Evolutionary conservation across 2,329 filamentous ascomycete genomes (phyloP).

Genomic region (Scytalidium sp.): DNA sequence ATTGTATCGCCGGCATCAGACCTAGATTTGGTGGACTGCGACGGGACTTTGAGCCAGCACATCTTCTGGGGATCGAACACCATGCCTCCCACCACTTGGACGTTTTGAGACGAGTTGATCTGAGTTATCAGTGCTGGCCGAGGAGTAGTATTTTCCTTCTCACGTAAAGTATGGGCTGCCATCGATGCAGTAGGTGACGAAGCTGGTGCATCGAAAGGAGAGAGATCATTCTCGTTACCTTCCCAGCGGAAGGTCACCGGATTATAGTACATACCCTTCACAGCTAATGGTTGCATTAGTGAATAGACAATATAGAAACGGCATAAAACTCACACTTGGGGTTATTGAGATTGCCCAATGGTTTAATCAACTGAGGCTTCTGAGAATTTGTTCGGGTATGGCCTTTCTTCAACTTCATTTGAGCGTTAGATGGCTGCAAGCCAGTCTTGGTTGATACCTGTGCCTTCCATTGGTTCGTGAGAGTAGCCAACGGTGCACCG

Average conservation of each 20-base stretch:
- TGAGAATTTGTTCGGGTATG: constrained; percentile 46
- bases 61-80: constrained; percentile 96
- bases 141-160: constrained; percentile 58
- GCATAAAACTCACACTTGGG: constrained; percentile 66
- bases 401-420: constrained; percentile 52
- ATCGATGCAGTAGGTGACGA: constrained; percentile 51
- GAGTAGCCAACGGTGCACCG: constrained; percentile 47
- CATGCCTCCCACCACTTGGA: constrained; percentile 97
- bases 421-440: constrained; percentile 45
- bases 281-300: constrained; percentile 49
- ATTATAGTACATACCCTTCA: constrained; percentile 97
- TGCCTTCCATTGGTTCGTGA: constrained; percentile 34
- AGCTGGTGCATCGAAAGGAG: constrained; percentile 68
- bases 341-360: constrained; percentile 71
- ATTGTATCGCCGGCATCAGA: constrained; percentile 54
- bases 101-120: constrained; percentile 77
- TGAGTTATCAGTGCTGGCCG: constrained; percentile 85
- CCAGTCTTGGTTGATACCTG: constrained; percentile 29
- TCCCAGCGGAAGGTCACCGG: constrained; percentile 86
- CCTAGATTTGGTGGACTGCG: constrained; percentile 36
- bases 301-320: constrained; percentile 6
- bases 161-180: constrained; percentile 39
- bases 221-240: constrained; percentile 85
- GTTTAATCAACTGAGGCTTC: constrained; percentile 88
- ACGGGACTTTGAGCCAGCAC: constrained; percentile 87